phyloP scores from a whole-genome alignment of 257 asterid genomes.

The Solanum dulcamara region DNA sequence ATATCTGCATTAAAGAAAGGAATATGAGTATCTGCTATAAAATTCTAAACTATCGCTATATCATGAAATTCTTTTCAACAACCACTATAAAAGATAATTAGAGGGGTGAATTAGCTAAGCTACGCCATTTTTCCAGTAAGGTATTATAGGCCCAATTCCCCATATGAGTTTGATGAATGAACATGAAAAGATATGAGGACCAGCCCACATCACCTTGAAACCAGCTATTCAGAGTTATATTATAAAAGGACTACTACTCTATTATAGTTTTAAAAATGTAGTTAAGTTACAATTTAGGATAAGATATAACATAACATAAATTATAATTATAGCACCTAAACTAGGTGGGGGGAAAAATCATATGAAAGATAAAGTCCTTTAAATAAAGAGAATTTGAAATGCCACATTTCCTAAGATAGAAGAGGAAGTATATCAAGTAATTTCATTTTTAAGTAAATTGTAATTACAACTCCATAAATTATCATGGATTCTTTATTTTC shows the following conservation, averaged over 20 bases:
- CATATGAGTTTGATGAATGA: not conserved
- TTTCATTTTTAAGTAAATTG: not conserved
- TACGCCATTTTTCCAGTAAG: not conserved
- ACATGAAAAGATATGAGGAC: not conserved
- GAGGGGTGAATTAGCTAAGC: too few relatives aligned
- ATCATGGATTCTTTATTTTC: not conserved
- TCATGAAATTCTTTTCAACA: too few relatives aligned
- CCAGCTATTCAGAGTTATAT: too few relatives aligned
- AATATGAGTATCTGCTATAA: too few relatives aligned
- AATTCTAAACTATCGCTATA: too few relatives aligned
- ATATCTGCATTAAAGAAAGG: too few relatives aligned
- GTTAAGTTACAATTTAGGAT: not conserved
- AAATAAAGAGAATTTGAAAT: not conserved
- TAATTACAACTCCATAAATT: not conserved
- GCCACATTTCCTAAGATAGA: not conserved
- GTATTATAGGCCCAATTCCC: not conserved
- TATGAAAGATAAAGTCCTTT: not conserved
- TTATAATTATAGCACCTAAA: not conserved
- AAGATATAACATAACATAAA: not conserved
- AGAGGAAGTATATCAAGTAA: too few relatives aligned
- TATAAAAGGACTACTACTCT: not conserved
- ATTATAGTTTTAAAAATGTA: not conserved
- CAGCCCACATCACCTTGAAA: too few relatives aligned
- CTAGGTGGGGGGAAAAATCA: not conserved
- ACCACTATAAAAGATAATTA: too few relatives aligned